Percentiles rank a stretch among this genome's conserved stretches.
These are phyloP conservation scores for Cadophora sp. DNA, from an alignment of 2,329 filamentous ascomycete genomes.

Conservation along the genomic window DNA sequence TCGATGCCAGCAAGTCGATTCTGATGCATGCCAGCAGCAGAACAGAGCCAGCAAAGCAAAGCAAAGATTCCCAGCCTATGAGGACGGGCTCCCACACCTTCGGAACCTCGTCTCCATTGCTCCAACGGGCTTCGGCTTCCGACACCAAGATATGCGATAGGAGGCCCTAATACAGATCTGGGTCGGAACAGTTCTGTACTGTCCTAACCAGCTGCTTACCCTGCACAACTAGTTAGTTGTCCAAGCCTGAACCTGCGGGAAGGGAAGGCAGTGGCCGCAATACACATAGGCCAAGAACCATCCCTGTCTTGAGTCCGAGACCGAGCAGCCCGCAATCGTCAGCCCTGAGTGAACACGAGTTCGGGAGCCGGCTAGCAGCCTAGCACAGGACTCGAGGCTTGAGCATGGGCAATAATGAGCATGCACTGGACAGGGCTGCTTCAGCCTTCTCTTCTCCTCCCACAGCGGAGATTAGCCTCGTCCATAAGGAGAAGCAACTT, in stretches of 20 bases:
- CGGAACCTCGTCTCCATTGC: neutral
- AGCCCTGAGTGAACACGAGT: conserved; percentile 10
- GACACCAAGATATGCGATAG: neutral
- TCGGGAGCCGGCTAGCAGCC: conserved; percentile 12
- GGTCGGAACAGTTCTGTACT: neutral
- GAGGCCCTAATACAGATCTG: neutral
- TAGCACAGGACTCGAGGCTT: neutral
- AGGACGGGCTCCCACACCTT: neutral
- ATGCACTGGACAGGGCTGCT: conserved; percentile 2
- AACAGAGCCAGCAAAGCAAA: neutral
- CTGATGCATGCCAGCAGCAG: neutral
- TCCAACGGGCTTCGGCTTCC: conserved; percentile 3
- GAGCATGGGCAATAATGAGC: no score
- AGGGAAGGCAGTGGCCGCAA: conserved; percentile 2
- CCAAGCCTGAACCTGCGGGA: conserved; percentile 9
- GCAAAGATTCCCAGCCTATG: neutral
- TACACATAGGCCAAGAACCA: neutral
- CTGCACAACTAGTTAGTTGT: neutral
- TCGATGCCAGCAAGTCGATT: neutral
- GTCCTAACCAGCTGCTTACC: neutral
- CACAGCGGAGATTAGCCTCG: neutral
- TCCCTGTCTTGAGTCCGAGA: neutral
- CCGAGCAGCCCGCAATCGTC: neutral
- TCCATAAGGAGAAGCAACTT: conserved; percentile 1
- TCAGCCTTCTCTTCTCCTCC: neutral